A percentile compares a stretch with the other conserved stretches of the same genome.
Conservation (phyloP, 179 eudicot species). For the Corrigiola litoralis region DNA sequence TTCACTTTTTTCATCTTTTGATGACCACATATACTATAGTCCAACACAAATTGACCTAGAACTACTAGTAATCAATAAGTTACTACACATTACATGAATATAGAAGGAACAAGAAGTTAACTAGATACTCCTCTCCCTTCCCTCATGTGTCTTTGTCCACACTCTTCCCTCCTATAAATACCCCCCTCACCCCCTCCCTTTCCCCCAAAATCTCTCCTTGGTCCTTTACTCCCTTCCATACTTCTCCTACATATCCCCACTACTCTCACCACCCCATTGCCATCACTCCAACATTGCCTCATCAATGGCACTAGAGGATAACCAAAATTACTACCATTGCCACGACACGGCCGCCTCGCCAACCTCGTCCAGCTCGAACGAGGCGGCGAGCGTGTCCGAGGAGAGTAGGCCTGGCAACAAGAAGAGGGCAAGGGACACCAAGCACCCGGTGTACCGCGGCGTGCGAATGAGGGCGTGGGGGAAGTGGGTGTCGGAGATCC, state of each 20-base stretch:
- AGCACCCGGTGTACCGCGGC: slow-evolving; percentile 60
- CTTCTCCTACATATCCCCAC: too few species aligned
- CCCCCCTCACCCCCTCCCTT: not conserved
- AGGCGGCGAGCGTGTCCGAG: not conserved
- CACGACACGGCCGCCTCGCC: not conserved
- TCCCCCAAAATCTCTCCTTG: not conserved
- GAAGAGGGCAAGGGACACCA: slow-evolving; percentile 24
- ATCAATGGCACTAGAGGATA: not conserved
- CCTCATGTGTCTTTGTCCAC: slow-evolving; percentile 21
- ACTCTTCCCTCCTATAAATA: slow-evolving; percentile 24
- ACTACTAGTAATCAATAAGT: too few species aligned
- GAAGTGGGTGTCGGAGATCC: slow-evolving; percentile 82
- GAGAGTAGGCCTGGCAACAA: not conserved
- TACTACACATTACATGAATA: too few species aligned
- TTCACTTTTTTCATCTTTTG: too few species aligned
- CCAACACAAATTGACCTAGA: too few species aligned
- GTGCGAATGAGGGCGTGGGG: slow-evolving; percentile 79
- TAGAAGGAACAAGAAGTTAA: too few species aligned
- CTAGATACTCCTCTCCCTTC: slow-evolving; percentile 3
- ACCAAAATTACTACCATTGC: not conserved
- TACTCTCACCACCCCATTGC: not conserved
- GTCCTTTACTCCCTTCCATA: not conserved
- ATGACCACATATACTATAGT: too few species aligned
- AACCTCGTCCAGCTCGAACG: slow-evolving; percentile 11
- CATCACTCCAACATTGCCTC: not conserved